Evolutionary conservation across 345 rosid genomes (phyloP).

Genomic region (Populus deltoides): DNA sequence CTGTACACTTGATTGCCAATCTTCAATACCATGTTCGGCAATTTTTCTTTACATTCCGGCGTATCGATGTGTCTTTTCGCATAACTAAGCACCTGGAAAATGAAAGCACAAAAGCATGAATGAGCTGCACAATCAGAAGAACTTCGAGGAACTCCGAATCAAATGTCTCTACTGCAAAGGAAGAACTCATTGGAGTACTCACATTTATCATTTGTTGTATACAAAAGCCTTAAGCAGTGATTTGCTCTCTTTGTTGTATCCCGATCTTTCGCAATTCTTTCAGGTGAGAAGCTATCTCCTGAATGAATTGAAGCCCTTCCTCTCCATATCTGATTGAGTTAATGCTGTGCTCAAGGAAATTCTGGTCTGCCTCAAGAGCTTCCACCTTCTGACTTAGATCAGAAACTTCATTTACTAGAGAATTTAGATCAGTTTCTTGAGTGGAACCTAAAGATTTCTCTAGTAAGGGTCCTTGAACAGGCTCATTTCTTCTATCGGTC

Average conservation of each 20-base stretch:
- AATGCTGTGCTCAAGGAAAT: constrained; percentile 47
- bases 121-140: neutral
- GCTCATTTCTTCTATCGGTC: constrained; percentile 23
- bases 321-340: constrained; percentile 41
- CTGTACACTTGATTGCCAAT: constrained; percentile 24
- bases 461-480: constrained; percentile 7
- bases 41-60: neutral
- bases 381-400: constrained; percentile 48
- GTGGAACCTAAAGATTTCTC: neutral
- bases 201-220: constrained; percentile 28
- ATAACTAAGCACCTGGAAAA: neutral
- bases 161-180: neutral
- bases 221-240: constrained; percentile 27
- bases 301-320: constrained; percentile 42
- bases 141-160: neutral
- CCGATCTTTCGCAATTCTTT: constrained; percentile 39
- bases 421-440: constrained; percentile 5
- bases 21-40: neutral
- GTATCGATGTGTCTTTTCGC: neutral
- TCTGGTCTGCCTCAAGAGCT: constrained; percentile 44
- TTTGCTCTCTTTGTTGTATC: constrained; percentile 25
- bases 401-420: constrained; percentile 26
- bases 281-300: constrained; percentile 49
- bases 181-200: constrained; percentile 1
- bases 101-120: neutral